Evolutionary conservation across 176 grass and related monocot species (phyloP).

Genomic region (Oryza coarctata): DNA sequence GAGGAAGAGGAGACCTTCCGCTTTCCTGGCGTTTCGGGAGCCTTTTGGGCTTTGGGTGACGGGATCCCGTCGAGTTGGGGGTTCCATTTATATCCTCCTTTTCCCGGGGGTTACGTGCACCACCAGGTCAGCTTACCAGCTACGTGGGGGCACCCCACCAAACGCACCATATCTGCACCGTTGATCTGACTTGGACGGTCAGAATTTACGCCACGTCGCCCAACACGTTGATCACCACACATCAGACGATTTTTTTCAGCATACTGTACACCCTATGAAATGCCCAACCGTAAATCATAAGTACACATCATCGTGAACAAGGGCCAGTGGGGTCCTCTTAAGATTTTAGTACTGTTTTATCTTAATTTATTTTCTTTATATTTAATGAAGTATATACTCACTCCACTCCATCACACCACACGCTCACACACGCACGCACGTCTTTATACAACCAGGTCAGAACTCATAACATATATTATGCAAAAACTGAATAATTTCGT

Average conservation of each 20-base stretch:
- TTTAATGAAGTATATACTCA: no score
- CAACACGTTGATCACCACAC: neutral
- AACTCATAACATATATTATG: no score
- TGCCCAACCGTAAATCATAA: neutral
- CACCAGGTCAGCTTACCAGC: constrained; percentile 26
- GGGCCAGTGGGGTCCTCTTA: no score
- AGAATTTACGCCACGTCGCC: neutral
- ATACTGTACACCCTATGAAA: neutral
- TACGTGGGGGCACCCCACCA: neutral
- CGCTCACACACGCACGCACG: no score
- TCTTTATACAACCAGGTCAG: no score
- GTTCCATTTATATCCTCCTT: constrained; percentile 26
- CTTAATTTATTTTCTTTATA: no score
- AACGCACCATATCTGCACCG: neutral
- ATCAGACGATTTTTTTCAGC: neutral
- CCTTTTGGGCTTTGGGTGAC: neutral
- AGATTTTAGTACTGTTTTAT: no score
- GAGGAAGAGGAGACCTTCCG: neutral
- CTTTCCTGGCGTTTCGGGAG: constrained; percentile 10
- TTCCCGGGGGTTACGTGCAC: neutral
- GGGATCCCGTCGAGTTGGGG: constrained; percentile 1
- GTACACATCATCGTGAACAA: no score
- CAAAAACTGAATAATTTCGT: neutral
- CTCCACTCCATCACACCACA: no score
- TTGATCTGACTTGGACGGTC: neutral